Base-by-base conservation (phyloP, 345 rosid genomes). In the Balakata baccata region DNA sequence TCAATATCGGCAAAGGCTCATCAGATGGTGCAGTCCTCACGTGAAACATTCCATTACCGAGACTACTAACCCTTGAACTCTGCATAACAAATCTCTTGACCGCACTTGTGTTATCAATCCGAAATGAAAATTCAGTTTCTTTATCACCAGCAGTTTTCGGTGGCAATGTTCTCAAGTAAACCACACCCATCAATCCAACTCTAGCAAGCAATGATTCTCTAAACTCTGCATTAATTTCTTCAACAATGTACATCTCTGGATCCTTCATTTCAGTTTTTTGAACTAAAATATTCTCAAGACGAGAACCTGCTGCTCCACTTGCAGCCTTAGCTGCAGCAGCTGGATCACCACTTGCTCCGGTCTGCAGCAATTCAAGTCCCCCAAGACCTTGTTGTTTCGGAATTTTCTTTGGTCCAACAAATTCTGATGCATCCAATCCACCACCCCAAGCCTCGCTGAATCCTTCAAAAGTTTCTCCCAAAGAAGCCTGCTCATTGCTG, bases 391-490 rank as follows among this genome's bases (percentile, higher is more conserved):
- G 89, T 75, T 88, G 83, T 78, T 89, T 95, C 7, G 76, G 80
- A 60, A 87, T 84, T 77, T 95, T 89, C 84, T 88, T 85, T 2
- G 90, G 81, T 64, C 97, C 98, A 22, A 95, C 86, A 54, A 89
- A 95, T 84, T 92, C 98, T 0, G 99, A 95, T 1, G 97, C 92
- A 84, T 95, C 99, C 85, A 95, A 84, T 50, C 97, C 99, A 54
- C 98, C 99, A 75, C 99, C 99, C 94, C 96, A 92, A 25, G 99
- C 99, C 67, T 92, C 96, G 74, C 85, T 78, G 76, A 95, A 89
- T 60, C 91, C 85, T 79, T 92, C 98, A 76, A 95, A 95, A 51
- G 98, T 90, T 67, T 95, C 99, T 47, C 91, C 97, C 74, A 95
- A 76, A 3, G 99, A 86, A 77, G 98, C 87, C 83, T 92, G 94